Evolutionary conservation across 768 basidiomycete species (phyloP).

Genomic region (Candolleomyces aberdarensis): DNA sequence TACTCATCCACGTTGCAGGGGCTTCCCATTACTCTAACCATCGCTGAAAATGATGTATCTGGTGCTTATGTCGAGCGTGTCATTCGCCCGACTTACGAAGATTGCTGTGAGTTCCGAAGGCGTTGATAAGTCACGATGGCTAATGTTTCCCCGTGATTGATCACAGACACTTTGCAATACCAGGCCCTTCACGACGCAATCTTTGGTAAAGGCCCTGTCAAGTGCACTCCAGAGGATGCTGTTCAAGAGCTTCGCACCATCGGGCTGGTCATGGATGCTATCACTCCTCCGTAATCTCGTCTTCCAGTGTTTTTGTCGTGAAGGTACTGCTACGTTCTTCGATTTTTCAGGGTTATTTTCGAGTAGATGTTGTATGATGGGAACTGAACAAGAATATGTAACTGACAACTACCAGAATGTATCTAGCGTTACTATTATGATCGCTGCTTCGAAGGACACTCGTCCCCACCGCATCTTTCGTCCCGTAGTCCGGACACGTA

Average conservation of each 20-base stretch:
- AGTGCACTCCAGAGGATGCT: conserved; percentile 1
- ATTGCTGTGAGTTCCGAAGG: neutral
- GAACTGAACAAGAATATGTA: no score
- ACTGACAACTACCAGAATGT: no score
- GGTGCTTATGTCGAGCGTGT: neutral
- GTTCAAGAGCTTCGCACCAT: neutral
- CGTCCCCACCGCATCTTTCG: no score
- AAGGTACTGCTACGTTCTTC: no score
- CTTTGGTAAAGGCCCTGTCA: neutral
- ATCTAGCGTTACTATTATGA: no score
- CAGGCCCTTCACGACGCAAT: neutral
- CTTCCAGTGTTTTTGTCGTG: neutral
- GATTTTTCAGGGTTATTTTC: no score
- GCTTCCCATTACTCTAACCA: neutral
- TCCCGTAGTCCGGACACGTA: no score
- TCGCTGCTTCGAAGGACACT: no score
- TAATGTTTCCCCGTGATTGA: neutral
- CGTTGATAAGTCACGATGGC: neutral
- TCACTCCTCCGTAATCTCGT: neutral
- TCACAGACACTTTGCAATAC: neutral
- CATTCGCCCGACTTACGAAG: conserved; percentile 3
- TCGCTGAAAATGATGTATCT: neutral
- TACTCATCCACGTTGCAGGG: neutral
- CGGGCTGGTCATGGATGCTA: neutral
- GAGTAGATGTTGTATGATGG: no score